Evolutionary conservation across 1,284 basidiomycete genomes (phyloP).

Genomic region (Ustilago curta): DNA sequence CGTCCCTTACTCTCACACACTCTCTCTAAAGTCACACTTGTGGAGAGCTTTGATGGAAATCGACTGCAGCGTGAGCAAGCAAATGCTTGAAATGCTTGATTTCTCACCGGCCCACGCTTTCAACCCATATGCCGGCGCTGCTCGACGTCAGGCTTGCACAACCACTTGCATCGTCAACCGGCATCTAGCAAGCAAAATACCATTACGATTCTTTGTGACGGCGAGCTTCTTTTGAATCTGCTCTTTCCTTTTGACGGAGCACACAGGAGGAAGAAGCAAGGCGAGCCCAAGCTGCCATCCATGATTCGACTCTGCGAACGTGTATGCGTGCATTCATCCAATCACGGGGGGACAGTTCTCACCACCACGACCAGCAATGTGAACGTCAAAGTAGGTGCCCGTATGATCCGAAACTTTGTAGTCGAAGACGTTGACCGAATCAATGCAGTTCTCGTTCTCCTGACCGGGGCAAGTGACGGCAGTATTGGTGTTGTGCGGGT

Average conservation of each 20-base stretch:
- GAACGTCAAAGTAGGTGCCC: slow-evolving; percentile 61
- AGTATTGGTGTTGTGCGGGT: slow-evolving; percentile 48
- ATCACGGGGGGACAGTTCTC: slow-evolving; percentile 52
- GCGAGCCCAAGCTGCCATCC: background rate
- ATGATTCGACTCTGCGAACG: background rate
- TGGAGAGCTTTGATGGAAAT: background rate
- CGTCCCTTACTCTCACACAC: too few relatives aligned
- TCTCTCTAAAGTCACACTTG: slow-evolving; percentile 10
- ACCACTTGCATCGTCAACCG: background rate
- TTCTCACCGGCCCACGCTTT: too few relatives aligned
- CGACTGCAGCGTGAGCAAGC: slow-evolving; percentile 5
- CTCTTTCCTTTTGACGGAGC: background rate
- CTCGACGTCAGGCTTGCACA: background rate
- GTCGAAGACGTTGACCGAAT: slow-evolving; percentile 33
- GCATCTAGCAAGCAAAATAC: background rate
- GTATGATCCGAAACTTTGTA: slow-evolving; percentile 54
- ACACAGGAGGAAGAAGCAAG: slow-evolving; percentile 20
- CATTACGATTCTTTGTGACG: background rate
- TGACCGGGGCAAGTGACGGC: slow-evolving; percentile 60
- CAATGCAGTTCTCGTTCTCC: slow-evolving; percentile 61
- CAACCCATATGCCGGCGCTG: too few relatives aligned
- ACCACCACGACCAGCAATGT: slow-evolving; percentile 50
- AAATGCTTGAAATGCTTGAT: too few relatives aligned
- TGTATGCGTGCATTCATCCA: background rate
- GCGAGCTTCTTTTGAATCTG: background rate